phyloP scores from a whole-genome alignment of 345 rosid genomes.

The Linum trigynum region DNA sequence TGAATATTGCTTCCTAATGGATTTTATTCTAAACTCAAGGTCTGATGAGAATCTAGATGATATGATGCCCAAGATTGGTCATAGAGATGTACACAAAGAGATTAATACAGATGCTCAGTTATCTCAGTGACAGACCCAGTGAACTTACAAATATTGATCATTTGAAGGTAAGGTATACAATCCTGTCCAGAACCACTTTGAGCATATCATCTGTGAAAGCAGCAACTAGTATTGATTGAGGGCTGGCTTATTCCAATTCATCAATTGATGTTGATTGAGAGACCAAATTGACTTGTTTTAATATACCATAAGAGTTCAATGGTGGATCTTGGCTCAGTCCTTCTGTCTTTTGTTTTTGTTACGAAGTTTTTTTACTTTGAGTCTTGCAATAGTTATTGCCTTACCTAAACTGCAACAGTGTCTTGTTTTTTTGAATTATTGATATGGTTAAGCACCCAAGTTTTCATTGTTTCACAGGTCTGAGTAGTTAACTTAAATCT shows the following conservation, averaged over 20 bases:
- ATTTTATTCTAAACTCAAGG: too few species aligned
- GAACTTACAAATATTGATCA: constrained; percentile 92
- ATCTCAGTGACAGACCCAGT: constrained; percentile 86
- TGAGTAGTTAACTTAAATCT: too few species aligned
- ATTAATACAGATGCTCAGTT: constrained; percentile 95
- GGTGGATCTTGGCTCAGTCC: not conserved
- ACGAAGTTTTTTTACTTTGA: not conserved
- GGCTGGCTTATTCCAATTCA: not conserved
- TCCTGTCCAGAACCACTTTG: not conserved
- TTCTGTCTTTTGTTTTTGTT: not conserved
- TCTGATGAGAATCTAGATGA: too few species aligned
- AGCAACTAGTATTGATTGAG: constrained; percentile 1
- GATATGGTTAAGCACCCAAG: too few species aligned
- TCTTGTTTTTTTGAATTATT: too few species aligned
- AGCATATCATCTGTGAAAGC: not conserved
- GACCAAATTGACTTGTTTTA: constrained; percentile 3
- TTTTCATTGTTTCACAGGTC: too few species aligned
- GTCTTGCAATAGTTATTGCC: not conserved
- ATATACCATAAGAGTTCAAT: constrained; percentile 2
- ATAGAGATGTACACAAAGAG: constrained; percentile 70
- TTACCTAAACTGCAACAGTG: too few species aligned
- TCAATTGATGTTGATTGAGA: not conserved
- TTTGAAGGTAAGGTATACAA: constrained; percentile 89
- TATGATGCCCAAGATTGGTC: too few species aligned
- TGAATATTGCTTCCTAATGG: too few species aligned